Evolutionary conservation across 2,329 filamentous ascomycete species (phyloP).

Genomic region (Neopestalotiopsis clavispora): DNA sequence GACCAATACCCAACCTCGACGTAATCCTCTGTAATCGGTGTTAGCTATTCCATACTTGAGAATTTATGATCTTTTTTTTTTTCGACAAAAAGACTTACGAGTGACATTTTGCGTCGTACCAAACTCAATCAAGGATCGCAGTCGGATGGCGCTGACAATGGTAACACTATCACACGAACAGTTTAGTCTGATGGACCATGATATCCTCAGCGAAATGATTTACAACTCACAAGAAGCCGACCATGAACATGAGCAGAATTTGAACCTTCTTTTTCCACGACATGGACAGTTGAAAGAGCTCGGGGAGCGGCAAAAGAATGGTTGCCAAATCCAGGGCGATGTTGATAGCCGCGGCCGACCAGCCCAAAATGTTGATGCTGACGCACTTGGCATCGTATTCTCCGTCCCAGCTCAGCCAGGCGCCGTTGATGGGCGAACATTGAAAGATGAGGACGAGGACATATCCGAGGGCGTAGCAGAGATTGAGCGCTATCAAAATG

Average conservation of each 20-base stretch:
- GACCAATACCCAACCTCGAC: conserved; percentile 37
- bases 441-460: conserved; percentile 26
- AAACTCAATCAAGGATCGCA: conserved; percentile 32
- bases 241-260: conserved; percentile 40
- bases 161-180: conserved; percentile 27
- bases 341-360: conserved; percentile 38
- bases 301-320: conserved; percentile 37
- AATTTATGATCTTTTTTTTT: too few relatives aligned
- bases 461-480: conserved; percentile 23
- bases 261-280: conserved; percentile 37
- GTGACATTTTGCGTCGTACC: conserved; percentile 31
- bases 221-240: conserved; percentile 37
- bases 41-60: not conserved
- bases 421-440: conserved; percentile 26
- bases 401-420: conserved; percentile 37
- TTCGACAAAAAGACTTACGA: conserved; percentile 24
- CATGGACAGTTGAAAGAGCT: conserved; percentile 32
- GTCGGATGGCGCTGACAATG: conserved; percentile 34
- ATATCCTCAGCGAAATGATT: not conserved
- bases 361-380: conserved; percentile 37
- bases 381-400: conserved; percentile 35
- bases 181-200: conserved; percentile 6
- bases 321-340: conserved; percentile 36
- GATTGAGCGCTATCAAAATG: conserved; percentile 34
- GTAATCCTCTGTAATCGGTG: conserved; percentile 31